Conservation (phyloP, 1,139 yeast genomes). For the Candida sanyaensis region DNA sequence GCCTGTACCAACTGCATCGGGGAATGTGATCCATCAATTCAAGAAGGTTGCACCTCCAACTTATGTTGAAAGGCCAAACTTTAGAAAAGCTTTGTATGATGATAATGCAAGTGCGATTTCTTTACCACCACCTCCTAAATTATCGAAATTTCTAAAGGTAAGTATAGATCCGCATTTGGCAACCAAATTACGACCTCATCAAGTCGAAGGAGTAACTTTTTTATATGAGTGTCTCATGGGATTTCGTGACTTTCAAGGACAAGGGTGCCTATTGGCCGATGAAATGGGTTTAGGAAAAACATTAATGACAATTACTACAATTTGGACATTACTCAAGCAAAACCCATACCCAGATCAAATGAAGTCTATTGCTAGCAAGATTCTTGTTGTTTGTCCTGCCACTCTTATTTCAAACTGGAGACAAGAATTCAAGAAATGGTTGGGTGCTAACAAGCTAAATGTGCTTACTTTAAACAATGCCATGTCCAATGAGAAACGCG, state of each 20-base stretch:
- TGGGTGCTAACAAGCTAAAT: constrained; percentile 64
- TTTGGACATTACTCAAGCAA: constrained; percentile 84
- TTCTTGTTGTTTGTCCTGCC: constrained; percentile 88
- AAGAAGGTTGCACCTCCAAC: constrained; percentile 13
- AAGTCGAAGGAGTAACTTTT: constrained; percentile 77
- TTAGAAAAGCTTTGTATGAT: constrained; percentile 12
- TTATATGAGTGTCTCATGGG: constrained; percentile 85
- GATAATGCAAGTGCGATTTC: constrained; percentile 7
- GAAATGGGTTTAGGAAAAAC: constrained; percentile 99
- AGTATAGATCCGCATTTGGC: constrained; percentile 70
- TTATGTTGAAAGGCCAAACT: constrained; percentile 5
- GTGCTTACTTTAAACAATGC: constrained; percentile 56
- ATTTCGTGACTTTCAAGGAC: constrained; percentile 47
- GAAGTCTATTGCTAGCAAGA: constrained; percentile 50
- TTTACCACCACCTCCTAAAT: constrained; percentile 12
- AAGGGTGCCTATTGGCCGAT: constrained; percentile 88
- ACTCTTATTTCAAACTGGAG: constrained; percentile 89
- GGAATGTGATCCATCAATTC: constrained; percentile 4
- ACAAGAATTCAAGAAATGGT: constrained; percentile 87
- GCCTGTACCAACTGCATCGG: constrained; percentile 2
- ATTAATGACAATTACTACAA: constrained; percentile 74
- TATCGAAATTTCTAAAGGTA: constrained; percentile 47
- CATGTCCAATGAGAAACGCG: constrained; percentile 56
- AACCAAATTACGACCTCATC: constrained; percentile 72
- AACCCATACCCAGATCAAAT: constrained; percentile 49